Conservation (phyloP, 1,284 basidiomycete genomes). For the Ganoderma lucidum region DNA sequence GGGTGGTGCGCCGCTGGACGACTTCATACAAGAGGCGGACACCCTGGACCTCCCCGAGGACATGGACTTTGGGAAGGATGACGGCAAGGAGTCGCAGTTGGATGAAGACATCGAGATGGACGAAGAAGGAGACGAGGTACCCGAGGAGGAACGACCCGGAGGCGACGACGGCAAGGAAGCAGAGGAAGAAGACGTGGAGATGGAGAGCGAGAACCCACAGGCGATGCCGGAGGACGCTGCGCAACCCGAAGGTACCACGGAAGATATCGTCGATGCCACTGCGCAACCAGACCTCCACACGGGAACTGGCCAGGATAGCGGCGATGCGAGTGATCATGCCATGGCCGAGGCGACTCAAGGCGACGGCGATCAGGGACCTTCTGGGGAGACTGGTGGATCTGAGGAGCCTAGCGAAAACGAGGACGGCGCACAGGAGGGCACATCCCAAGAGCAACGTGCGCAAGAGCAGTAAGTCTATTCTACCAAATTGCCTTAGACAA, state of each 20-base stretch:
- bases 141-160: conserved; percentile 32
- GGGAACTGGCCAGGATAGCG: conserved; percentile 37
- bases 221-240: conserved; percentile 30
- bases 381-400: conserved; percentile 13
- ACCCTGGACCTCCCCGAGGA: conserved; percentile 88
- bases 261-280: conserved; percentile 39
- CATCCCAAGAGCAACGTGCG: conserved; percentile 17
- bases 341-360: conserved; percentile 30
- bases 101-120: conserved; percentile 53
- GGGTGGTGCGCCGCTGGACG: conserved; percentile 74
- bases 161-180: conserved; percentile 26
- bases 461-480: conserved; percentile 24
- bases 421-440: conserved; percentile 9
- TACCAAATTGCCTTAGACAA: neutral
- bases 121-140: conserved; percentile 45
- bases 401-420: conserved; percentile 22
- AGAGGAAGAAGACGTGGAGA: conserved; percentile 33
- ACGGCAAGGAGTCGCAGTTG: conserved; percentile 42
- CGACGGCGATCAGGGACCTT: conserved; percentile 22
- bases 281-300: conserved; percentile 52
- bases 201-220: conserved; percentile 28
- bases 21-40: conserved; percentile 77
- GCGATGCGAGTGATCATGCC: conserved; percentile 26
- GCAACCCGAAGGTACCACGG: conserved; percentile 24
- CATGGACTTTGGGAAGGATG: conserved; percentile 65